Evolutionary conservation across 768 basidiomycete species (phyloP).

Genomic region (Pulveroboletus frians): DNA sequence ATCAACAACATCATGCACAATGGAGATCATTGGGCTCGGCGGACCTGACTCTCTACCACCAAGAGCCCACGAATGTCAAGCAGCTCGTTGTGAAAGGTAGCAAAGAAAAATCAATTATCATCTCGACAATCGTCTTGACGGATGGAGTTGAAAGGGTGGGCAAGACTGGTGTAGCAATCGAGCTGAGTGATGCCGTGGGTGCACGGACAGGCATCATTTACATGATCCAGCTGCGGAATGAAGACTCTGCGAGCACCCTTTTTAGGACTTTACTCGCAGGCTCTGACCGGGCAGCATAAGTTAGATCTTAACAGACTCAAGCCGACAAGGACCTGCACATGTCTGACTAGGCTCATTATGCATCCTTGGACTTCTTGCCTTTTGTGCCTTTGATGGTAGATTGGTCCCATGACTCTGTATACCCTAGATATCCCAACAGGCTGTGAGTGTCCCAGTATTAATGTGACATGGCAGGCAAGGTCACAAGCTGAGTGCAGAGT

Average conservation of each 20-base stretch:
- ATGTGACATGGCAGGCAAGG: constrained; percentile 9
- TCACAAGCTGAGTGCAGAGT: constrained; percentile 58
- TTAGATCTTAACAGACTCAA: neutral
- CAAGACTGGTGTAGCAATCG: constrained; percentile 96
- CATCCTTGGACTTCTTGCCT: neutral
- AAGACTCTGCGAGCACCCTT: constrained; percentile 75
- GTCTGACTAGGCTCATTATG: neutral
- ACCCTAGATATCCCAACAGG: constrained; percentile 12
- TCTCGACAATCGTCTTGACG: constrained; percentile 92
- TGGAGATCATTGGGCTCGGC: constrained; percentile 95
- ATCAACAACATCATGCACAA: constrained; percentile 93
- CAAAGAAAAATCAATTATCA: constrained; percentile 69
- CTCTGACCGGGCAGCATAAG: constrained; percentile 58
- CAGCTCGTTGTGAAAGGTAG: constrained; percentile 90
- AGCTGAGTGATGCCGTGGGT: constrained; percentile 83
- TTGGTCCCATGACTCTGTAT: neutral
- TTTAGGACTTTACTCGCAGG: constrained; percentile 86
- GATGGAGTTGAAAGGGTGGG: constrained; percentile 99
- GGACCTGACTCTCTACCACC: constrained; percentile 79
- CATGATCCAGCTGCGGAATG: constrained; percentile 94
- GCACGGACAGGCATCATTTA: constrained; percentile 89
- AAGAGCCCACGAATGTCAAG: constrained; percentile 84
- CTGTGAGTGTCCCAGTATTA: constrained; percentile 2
- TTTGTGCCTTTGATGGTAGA: neutral
- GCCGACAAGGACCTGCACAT: neutral